Conservation (phyloP, 2,329 filamentous ascomycete species). For the Diaporthe sp. region DNA sequence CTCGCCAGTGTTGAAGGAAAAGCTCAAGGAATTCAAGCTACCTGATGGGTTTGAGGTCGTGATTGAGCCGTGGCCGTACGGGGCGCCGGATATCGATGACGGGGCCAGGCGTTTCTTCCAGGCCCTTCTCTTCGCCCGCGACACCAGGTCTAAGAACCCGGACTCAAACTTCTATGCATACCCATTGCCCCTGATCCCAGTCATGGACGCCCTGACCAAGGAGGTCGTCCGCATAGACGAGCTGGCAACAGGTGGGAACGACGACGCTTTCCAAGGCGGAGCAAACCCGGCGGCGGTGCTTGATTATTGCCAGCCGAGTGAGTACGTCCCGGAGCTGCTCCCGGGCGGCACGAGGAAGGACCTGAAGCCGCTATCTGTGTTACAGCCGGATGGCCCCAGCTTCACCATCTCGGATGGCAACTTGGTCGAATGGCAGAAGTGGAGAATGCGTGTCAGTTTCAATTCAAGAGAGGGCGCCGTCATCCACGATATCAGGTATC, state of each 20-base stretch:
- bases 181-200: background rate
- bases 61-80: background rate
- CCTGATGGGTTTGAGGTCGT: background rate
- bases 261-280: background rate
- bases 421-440: background rate
- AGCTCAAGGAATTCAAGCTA: too few relatives aligned
- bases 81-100: background rate
- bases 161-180: background rate
- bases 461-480: background rate
- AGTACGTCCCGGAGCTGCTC: background rate
- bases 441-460: background rate
- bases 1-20: too few relatives aligned
- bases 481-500: background rate
- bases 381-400: background rate
- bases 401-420: background rate
- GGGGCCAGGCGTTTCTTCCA: background rate
- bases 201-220: background rate
- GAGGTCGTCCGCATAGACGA: constrained; percentile 44
- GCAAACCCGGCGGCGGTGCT: background rate
- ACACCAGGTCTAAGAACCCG: background rate
- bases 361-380: background rate
- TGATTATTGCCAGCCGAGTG: constrained; percentile 27
- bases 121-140: background rate
- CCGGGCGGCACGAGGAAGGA: background rate
- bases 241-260: background rate